Percentiles rank a stretch among this genome's conserved stretches.
These are phyloP conservation scores for Blastobotrys chiropterorum DNA, from an alignment of 805 yeast genomes.

Conservation along the genomic window DNA sequence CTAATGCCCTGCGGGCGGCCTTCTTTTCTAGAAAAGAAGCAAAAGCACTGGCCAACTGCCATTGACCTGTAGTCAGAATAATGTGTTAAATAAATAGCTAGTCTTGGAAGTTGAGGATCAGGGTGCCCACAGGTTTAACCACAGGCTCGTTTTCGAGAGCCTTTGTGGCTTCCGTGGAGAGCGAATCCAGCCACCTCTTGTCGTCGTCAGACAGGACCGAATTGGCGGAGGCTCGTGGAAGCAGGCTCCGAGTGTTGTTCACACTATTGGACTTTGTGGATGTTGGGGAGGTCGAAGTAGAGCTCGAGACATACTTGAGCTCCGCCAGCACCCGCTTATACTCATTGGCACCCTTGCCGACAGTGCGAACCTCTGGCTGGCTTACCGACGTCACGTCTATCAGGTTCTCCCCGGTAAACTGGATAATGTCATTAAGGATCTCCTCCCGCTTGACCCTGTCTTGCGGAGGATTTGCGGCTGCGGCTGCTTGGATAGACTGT, in stretches of 20 bases:
- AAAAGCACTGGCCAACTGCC: no score
- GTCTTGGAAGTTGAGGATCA: slow-evolving; percentile 12
- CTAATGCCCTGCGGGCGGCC: no score
- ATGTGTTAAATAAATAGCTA: neutral
- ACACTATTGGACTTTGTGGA: slow-evolving; percentile 3
- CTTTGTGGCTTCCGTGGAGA: slow-evolving; percentile 11
- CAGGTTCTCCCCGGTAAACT: slow-evolving; percentile 17
- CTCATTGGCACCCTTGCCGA: slow-evolving; percentile 15
- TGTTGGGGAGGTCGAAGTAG: neutral
- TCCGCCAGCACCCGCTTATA: slow-evolving; percentile 13
- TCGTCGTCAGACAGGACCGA: slow-evolving; percentile 9
- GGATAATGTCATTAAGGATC: slow-evolving; percentile 14
- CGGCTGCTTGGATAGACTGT: neutral
- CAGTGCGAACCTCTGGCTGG: slow-evolving; percentile 14
- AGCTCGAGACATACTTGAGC: neutral
- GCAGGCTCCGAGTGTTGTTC: slow-evolving; percentile 2
- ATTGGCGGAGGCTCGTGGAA: neutral
- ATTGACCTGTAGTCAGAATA: no score
- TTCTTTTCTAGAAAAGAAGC: neutral
- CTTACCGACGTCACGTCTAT: slow-evolving; percentile 19
- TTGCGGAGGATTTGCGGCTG: neutral
- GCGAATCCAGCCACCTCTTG: slow-evolving; percentile 13
- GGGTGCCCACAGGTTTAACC: slow-evolving; percentile 12
- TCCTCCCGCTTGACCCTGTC: slow-evolving; percentile 14
- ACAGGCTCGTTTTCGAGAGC: slow-evolving; percentile 16